Conservation (phyloP, 176 grass and related monocot genomes). For the Rhipidocladum racemiflorum region DNA sequence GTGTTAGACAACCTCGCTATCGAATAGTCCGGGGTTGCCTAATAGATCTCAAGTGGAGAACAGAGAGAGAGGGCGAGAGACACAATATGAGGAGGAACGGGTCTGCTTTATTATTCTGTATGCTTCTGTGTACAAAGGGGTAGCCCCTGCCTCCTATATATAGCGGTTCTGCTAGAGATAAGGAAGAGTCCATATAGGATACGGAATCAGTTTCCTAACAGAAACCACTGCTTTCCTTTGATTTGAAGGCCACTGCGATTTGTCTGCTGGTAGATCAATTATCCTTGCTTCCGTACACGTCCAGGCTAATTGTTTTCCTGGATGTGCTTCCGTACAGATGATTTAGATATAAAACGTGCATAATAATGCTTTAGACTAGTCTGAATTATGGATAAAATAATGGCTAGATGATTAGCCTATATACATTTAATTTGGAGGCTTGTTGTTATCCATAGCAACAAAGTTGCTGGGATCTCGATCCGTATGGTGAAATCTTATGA, state of each 20-base stretch:
- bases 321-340: slow-evolving; percentile 4
- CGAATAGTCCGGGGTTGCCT: too few species aligned
- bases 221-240: slow-evolving; percentile 26
- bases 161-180: too few species aligned
- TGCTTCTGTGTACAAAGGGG: too few species aligned
- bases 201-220: too few species aligned
- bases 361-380: not conserved
- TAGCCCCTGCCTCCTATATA: too few species aligned
- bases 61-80: too few species aligned
- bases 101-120: too few species aligned
- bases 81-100: too few species aligned
- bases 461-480: not conserved
- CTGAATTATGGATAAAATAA: not conserved
- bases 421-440: not conserved
- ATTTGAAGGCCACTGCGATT: slow-evolving; percentile 52
- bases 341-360: not conserved
- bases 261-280: slow-evolving; percentile 50
- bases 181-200: too few species aligned
- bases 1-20: too few species aligned
- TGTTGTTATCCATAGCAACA: not conserved
- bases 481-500: not conserved
- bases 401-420: not conserved
- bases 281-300: slow-evolving; percentile 11
- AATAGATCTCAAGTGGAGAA: too few species aligned
- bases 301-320: not conserved